Conservation (phyloP, 352 stramenopile species). For the Pythium sukuiense region DNA sequence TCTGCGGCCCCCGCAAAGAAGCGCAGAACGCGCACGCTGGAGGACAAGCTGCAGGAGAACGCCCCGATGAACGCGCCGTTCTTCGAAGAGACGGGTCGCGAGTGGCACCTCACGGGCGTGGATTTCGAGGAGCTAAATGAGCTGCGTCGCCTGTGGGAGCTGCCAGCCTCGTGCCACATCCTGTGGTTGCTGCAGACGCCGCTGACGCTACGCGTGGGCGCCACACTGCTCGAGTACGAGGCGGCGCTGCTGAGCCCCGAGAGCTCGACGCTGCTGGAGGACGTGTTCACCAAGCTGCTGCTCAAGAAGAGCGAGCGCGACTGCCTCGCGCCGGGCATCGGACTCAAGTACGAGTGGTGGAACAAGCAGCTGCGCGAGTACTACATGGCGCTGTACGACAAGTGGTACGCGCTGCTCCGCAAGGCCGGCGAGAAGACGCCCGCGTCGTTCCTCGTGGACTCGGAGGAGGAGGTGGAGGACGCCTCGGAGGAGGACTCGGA, state of each 20-base stretch:
- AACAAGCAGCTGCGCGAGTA: constrained; percentile 85
- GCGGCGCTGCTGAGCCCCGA: constrained; percentile 70
- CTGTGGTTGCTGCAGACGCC: constrained; percentile 82
- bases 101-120: constrained; percentile 71
- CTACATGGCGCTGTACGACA: constrained; percentile 81
- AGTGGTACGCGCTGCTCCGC: constrained; percentile 74
- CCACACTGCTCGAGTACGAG: constrained; percentile 84
- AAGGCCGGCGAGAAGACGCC: constrained; percentile 72
- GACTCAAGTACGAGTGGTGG: constrained; percentile 88
- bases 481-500: constrained; percentile 3
- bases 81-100: constrained; percentile 62
- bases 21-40: constrained; percentile 48
- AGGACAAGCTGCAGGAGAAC: constrained; percentile 63
- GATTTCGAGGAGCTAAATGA: constrained; percentile 72
- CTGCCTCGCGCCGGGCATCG: constrained; percentile 69
- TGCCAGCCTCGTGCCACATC: constrained; percentile 79
- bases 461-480: constrained; percentile 36
- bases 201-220: constrained; percentile 73
- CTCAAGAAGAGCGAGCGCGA: constrained; percentile 83
- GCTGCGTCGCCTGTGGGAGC: constrained; percentile 69
- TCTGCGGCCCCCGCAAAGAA: constrained; percentile 37
- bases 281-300: constrained; percentile 85
- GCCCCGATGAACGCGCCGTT: constrained; percentile 56
- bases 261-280: constrained; percentile 71
- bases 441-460: constrained; percentile 62